Base-by-base conservation (phyloP, 2,329 filamentous ascomycete genomes). In the Cercospora citrullina region DNA sequence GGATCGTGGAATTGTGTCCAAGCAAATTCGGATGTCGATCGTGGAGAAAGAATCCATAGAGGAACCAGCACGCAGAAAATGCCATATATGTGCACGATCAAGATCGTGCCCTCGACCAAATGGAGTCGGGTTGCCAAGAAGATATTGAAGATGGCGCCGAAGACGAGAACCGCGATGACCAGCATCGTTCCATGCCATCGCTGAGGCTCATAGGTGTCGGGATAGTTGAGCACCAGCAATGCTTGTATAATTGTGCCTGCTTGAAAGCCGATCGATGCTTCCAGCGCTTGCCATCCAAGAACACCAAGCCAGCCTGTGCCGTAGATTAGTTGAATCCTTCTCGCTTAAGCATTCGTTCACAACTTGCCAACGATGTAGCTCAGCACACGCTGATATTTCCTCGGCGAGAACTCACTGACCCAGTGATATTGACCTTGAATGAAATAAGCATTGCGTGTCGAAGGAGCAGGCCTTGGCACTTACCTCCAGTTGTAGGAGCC, bases 101-200 rank as follows among this genome's bases (percentile, higher is more conserved):
- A 65, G 14, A 74, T 70, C 12, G 73, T 39, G 12, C 61, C 69
- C 60, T 77, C 75, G 10, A 77, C 60, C 1, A 73, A 9, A 1
- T 75, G 74, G n/a, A 77, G 66, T 9, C 68, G 58, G 12, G 68
- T 66, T 6, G 71, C 70, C 5, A 66, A 59, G 30, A 72, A 70
- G 14, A 68, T 74, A 64, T 77, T 77, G 67, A 76, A 69, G 8
- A 67, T 28, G 18, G 72, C 67, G 7, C 69, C 69, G 10, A 73
- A 68, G 6, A 60, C 31, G 4, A 62, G 66, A 0, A 73, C 66
- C 2, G 69, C 74, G 23, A 76, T 73, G n/a, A 71, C 74, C 26
- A 84, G 71, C 61, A 84, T 73, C 1, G 81, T 83, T 4, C 78
- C 79, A 64, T 84, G 81, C 81, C 81, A 84, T 60, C 76, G 68